Conservation (phyloP, 805 yeast genomes). For the Ogataea minuta region DNA sequence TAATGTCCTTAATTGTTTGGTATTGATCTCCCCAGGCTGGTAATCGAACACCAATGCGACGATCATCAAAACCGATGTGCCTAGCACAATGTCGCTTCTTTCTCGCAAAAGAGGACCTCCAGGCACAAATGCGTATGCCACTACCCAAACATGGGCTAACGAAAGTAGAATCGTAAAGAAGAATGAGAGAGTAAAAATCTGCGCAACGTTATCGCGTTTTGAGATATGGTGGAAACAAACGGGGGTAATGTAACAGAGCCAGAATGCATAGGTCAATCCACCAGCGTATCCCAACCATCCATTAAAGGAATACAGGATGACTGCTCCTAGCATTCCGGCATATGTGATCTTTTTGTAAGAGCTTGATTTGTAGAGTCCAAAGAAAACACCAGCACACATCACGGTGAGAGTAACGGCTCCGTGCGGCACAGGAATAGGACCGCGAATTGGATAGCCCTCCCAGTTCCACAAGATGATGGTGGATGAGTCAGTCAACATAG, state of each 20-base stretch:
- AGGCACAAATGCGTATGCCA: conserved; percentile 98
- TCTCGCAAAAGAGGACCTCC: conserved; percentile 87
- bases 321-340: conserved; percentile 49
- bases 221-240: conserved; percentile 50
- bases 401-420: conserved; percentile 64
- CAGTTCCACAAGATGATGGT: conserved; percentile 93
- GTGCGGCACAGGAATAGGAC: conserved; percentile 86
- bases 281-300: conserved; percentile 80
- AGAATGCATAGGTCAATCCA: conserved; percentile 59
- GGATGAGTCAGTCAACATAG: conserved; percentile 79
- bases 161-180: conserved; percentile 52
- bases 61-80: conserved; percentile 50
- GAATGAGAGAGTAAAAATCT: conserved; percentile 49
- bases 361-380: conserved; percentile 40
- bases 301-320: conserved; percentile 46
- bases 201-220: conserved; percentile 44
- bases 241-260: conserved; percentile 62
- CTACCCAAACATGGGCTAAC: conserved; percentile 92
- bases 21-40: conserved; percentile 13
- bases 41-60: conserved; percentile 43
- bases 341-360: conserved; percentile 20
- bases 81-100: conserved; percentile 74
- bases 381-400: conserved; percentile 54
- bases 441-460: conserved; percentile 87
- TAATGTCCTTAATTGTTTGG: conserved; percentile 8